Evolutionary conservation across 2,329 filamentous ascomycete genomes (phyloP), one percentile per base, ranked within the genome.

Genomic region (Aschersonia sp.): DNA sequence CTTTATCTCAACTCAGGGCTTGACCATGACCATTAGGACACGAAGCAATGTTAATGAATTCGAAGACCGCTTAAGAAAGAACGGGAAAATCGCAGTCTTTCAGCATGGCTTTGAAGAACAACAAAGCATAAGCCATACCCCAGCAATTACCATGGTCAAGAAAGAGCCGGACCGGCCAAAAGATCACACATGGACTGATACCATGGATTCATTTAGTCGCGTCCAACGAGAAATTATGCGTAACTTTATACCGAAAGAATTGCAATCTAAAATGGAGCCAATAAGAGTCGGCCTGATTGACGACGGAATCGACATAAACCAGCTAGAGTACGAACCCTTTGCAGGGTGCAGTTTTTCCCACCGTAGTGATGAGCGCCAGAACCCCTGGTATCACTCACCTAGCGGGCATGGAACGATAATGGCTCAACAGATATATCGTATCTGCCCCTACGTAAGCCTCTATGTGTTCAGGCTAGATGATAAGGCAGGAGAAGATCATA

Each of bases 211-310:
- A 9, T 38, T 10, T 5, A 42, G 40, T 10, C 35, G 43, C 9
- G 2, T 40, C 20, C 31, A 5, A 4, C 6, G n/a, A 12, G 35
- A 38, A 38, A 9, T 38, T 12, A 12, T 38, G 7, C 12, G 12
- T 38, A 38, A 4, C 12, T 12, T 12, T 9, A 3, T 3, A 38
- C 7, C 12, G 35, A 4, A 38, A 38, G 35, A 3, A 38, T 38
- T 7, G 35, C 7, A 38, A 12, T 38, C 32, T 12, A 38, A 38
- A 12, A 4, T 38, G 3, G 32, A 38, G 7, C 35, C 35, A 12
- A 12, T 38, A 7, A 3, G 50, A 53, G 53, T 68, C 5, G 66
- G 64, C 2, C 53, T 68, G 3, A 66, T 68, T 38, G 65, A 69
- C 46, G 64, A 68, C 38, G 65, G 65, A 3, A 58, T 67, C 1